Evolutionary conservation across 495 filamentous ascomycete species (phyloP).

Genomic region (Lasiosphaeria miniovina): DNA sequence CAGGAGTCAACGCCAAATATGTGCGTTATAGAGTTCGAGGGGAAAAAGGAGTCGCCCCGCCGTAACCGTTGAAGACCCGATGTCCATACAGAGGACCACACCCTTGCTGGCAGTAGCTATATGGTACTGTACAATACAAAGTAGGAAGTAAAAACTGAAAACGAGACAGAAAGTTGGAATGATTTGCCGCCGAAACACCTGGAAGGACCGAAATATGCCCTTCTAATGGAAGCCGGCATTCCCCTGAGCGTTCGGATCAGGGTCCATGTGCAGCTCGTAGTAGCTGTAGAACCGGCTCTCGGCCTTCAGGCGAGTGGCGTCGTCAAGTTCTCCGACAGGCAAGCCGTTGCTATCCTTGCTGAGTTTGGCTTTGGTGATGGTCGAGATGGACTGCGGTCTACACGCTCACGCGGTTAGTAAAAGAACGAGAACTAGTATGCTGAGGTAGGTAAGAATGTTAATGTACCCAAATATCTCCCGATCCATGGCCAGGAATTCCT

Average conservation of each 20-base stretch:
- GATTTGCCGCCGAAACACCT: too few relatives aligned
- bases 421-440: background rate
- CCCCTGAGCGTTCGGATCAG: slow-evolving; percentile 39
- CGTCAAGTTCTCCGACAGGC: slow-evolving; percentile 57
- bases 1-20: too few relatives aligned
- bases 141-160: too few relatives aligned
- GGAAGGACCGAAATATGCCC: background rate
- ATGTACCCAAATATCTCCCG: slow-evolving; percentile 80
- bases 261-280: slow-evolving; percentile 59
- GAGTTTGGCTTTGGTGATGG: slow-evolving; percentile 31
- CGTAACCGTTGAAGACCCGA: too few relatives aligned
- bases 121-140: too few relatives aligned
- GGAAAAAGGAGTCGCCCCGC: too few relatives aligned
- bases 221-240: slow-evolving; percentile 40
- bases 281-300: slow-evolving; percentile 64
- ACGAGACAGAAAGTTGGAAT: too few relatives aligned
- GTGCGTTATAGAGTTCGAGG: too few relatives aligned
- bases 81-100: too few relatives aligned
- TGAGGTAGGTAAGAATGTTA: background rate
- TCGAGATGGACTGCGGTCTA: slow-evolving; percentile 52
- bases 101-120: too few relatives aligned
- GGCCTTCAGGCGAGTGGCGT: slow-evolving; percentile 58
- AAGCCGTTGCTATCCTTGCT: slow-evolving; percentile 58
- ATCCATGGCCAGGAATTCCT: slow-evolving; percentile 82
- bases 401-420: background rate